A percentile compares a stretch with the other conserved stretches of the same genome.
phyloP scores from a whole-genome alignment of 2,329 filamentous ascomycete genomes.

The Chalaropsis thielavioides region DNA sequence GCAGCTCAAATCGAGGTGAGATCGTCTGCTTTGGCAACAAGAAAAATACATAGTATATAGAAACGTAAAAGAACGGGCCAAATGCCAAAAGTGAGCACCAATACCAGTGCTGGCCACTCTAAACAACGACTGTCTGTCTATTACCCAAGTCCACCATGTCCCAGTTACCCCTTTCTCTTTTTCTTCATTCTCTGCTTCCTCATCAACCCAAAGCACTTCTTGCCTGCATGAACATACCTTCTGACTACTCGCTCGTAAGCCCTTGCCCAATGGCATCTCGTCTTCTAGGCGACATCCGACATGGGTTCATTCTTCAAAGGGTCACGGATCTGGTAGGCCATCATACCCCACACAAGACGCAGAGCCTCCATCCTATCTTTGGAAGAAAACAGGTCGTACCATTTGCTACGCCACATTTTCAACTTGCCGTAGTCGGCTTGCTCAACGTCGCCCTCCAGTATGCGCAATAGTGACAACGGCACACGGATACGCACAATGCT shows the following conservation, averaged over 20 bases:
- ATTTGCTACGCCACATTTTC: slow-evolving; percentile 42
- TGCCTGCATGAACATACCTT: not conserved
- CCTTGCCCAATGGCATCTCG: slow-evolving; percentile 3
- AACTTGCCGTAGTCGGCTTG: slow-evolving; percentile 37
- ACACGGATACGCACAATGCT: slow-evolving; percentile 45
- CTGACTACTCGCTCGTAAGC: slow-evolving; percentile 4
- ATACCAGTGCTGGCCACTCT: not conserved
- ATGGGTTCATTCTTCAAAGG: slow-evolving; percentile 4
- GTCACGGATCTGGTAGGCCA: slow-evolving; percentile 45
- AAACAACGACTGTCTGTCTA: not conserved
- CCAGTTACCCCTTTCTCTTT: slow-evolving; percentile 1
- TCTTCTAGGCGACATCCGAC: slow-evolving; percentile 11
- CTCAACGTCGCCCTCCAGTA: slow-evolving; percentile 34
- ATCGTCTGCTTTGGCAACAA: not conserved
- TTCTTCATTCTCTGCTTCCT: not conserved
- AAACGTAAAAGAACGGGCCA: not conserved
- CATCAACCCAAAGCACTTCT: not conserved
- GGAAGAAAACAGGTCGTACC: slow-evolving; percentile 45
- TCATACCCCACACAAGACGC: slow-evolving; percentile 43
- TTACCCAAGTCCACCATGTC: not conserved
- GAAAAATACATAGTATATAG: not conserved
- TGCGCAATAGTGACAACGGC: slow-evolving; percentile 36
- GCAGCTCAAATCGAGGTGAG: too few relatives aligned
- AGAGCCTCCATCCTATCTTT: slow-evolving; percentile 43
- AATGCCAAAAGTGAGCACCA: not conserved